A percentile compares a stretch with the other conserved stretches of the same genome.
Evolutionary conservation across 495 filamentous ascomycete species (phyloP).

Genomic region (Trichoderma gamsii): DNA sequence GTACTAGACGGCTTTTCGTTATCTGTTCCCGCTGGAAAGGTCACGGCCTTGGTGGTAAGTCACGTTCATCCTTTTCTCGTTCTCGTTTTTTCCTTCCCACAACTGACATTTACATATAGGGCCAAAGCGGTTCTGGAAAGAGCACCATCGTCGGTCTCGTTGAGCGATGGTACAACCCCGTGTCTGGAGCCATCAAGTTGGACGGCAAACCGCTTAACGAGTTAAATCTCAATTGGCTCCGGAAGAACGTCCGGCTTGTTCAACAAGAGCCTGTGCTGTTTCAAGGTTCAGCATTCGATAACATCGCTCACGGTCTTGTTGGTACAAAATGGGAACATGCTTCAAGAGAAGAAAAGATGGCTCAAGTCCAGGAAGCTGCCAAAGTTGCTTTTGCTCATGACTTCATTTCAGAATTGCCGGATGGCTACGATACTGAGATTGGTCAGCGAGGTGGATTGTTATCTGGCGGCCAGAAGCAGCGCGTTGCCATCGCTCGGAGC

Average conservation of each 20-base stretch:
- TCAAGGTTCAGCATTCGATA: conserved; percentile 31
- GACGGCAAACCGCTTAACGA: conserved; percentile 37
- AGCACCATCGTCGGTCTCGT: conserved; percentile 73
- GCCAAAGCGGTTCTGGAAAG: conserved; percentile 57
- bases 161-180: conserved; percentile 73
- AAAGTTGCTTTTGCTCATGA: conserved; percentile 35
- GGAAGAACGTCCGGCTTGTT: conserved; percentile 47
- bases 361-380: conserved; percentile 37
- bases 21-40: conserved; percentile 58
- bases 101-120: not conserved
- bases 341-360: conserved; percentile 29
- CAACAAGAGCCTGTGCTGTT: conserved; percentile 46
- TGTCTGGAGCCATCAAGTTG: conserved; percentile 32
- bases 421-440: conserved; percentile 43
- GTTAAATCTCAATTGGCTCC: conserved; percentile 47
- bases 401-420: conserved; percentile 40
- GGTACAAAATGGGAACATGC: conserved; percentile 37
- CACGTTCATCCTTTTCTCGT: not conserved
- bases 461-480: conserved; percentile 46
- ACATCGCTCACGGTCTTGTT: conserved; percentile 44
- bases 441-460: conserved; percentile 34
- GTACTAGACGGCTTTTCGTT: conserved; percentile 40
- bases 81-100: not conserved
- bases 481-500: conserved; percentile 60
- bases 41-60: conserved; percentile 56